phyloP scores from a whole-genome alignment of 345 rosid genomes.

The Brassica carinata region DNA sequence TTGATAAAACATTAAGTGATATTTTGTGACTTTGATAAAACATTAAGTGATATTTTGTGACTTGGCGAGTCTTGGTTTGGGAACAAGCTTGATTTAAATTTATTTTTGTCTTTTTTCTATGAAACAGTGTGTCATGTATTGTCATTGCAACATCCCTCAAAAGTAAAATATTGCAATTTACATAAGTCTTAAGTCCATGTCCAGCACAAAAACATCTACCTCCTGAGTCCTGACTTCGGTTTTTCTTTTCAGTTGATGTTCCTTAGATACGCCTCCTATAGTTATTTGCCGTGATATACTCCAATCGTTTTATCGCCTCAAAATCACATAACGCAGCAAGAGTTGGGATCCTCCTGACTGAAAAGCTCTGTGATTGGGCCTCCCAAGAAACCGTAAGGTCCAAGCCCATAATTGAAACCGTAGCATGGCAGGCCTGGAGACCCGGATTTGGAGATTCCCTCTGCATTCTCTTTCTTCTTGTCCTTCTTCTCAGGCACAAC shows the following conservation, averaged over 20 bases:
- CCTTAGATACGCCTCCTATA: background rate
- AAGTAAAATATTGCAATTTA: background rate
- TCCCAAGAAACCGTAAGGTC: conserved; percentile 18
- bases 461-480: conserved; percentile 38
- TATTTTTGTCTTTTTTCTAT: too few species aligned
- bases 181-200: background rate
- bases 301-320: background rate
- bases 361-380: conserved; percentile 27
- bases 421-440: conserved; percentile 17
- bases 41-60: too few species aligned
- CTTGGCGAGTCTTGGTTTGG: too few species aligned
- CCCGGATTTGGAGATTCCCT: conserved; percentile 22
- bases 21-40: too few species aligned
- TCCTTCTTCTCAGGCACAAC: conserved; percentile 69
- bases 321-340: conserved; percentile 33
- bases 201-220: background rate
- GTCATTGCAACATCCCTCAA: background rate
- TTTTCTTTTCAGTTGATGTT: background rate
- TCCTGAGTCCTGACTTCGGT: background rate
- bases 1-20: too few species aligned
- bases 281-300: background rate
- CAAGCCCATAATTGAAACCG: conserved; percentile 1
- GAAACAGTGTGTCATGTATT: background rate
- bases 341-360: conserved; percentile 23
- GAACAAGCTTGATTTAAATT: too few species aligned